A percentile compares a stretch with the other conserved stretches of the same genome.
Conservation (phyloP, 768 basidiomycete species). For the Cantharellus cinnabarinus region DNA sequence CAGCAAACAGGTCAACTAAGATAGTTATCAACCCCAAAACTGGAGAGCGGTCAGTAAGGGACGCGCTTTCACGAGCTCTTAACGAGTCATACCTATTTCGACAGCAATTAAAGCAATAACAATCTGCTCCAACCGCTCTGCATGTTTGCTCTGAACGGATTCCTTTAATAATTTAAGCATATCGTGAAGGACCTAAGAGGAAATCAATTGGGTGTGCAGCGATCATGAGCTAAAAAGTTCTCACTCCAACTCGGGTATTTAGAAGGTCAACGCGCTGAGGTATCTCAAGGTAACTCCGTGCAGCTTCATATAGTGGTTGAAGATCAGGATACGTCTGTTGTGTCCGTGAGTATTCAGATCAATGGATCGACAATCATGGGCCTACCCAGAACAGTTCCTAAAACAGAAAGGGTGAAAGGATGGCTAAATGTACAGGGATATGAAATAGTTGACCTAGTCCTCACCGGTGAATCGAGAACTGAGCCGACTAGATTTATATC, state of each 20-base stretch:
- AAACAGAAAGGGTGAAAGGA: too few species aligned
- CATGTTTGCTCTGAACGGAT: conserved; percentile 75
- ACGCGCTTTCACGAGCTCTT: conserved; percentile 5
- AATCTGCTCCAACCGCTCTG: conserved; percentile 81
- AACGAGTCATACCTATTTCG: conserved; percentile 36
- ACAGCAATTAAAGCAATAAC: conserved; percentile 81
- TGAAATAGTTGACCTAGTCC: conserved; percentile 15
- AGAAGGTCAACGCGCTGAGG: conserved; percentile 82
- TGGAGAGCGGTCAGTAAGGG: conserved; percentile 15
- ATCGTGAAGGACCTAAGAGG: conserved; percentile 68
- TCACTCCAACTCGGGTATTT: conserved; percentile 80
- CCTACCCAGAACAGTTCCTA: too few species aligned
- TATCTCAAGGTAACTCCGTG: conserved; percentile 84
- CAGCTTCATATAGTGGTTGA: conserved; percentile 85
- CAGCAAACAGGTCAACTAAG: conserved; percentile 45
- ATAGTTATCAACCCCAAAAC: conserved; percentile 84
- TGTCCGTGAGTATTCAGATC: conserved; percentile 3
- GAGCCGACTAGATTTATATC: conserved; percentile 93
- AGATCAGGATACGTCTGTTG: conserved; percentile 77
- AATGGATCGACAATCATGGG: too few species aligned
- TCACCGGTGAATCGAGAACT: conserved; percentile 83
- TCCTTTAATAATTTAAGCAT: conserved; percentile 92
- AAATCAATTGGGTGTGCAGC: neutral
- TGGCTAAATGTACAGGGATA: too few species aligned
- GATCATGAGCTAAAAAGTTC: conserved; percentile 9